Conservation (phyloP, 805 yeast species). For the Wickerhamomyces canadensis region DNA sequence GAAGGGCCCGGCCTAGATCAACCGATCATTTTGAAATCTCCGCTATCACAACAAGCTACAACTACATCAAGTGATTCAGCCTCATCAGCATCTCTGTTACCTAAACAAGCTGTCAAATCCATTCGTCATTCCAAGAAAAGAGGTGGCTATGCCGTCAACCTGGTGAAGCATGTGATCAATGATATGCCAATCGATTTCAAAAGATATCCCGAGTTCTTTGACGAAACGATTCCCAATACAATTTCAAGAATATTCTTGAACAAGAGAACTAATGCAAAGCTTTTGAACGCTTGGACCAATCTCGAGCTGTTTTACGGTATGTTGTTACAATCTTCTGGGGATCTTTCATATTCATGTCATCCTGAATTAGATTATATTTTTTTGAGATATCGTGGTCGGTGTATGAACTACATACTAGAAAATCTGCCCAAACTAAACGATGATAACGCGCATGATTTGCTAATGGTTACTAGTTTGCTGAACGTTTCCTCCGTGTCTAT, state of each 20-base stretch:
- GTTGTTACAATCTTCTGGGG: constrained; percentile 15
- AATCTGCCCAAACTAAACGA: neutral
- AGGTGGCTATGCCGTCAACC: neutral
- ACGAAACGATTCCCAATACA: constrained; percentile 2
- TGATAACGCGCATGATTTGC: neutral
- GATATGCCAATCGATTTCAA: neutral
- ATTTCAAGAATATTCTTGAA: neutral
- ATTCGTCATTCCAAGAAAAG: no score
- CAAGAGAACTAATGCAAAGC: no score
- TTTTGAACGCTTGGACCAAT: no score
- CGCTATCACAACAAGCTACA: no score
- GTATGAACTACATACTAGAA: constrained; percentile 5
- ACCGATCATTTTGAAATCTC: neutral
- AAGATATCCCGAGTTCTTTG: constrained; percentile 1
- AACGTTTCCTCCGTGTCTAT: neutral
- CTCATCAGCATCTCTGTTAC: no score
- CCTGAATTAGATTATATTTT: constrained; percentile 7
- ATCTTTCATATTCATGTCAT: constrained; percentile 1
- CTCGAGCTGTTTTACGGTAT: constrained; percentile 8
- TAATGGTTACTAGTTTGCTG: neutral
- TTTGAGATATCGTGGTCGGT: constrained; percentile 12
- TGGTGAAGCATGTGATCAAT: neutral
- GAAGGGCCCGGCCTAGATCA: neutral
- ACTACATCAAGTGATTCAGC: no score
- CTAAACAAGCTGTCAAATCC: no score